Conservation (phyloP, 2,329 filamentous ascomycete genomes). For the Talaromyces piceae region DNA sequence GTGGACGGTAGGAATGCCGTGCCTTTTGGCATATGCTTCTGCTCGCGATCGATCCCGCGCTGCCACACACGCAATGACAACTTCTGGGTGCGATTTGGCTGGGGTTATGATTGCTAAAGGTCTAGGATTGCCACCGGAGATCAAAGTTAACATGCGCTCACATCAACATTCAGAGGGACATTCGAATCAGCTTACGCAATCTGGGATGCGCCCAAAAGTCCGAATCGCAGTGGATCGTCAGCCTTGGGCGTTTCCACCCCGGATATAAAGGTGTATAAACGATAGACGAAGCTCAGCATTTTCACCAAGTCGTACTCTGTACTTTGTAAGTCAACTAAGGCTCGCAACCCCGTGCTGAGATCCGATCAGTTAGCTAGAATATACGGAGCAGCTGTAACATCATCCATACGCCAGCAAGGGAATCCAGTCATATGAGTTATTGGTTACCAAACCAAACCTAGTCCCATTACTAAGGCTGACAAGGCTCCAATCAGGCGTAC, state of each 20-base stretch:
- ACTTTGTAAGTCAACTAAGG: too few relatives aligned
- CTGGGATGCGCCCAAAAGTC: slow-evolving; percentile 5
- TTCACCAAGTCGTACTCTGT: not conserved
- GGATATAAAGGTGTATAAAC: slow-evolving; percentile 4
- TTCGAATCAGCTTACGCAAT: slow-evolving; percentile 2
- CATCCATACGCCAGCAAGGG: too few relatives aligned
- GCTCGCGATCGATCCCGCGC: slow-evolving; percentile 43
- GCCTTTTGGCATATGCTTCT: slow-evolving; percentile 41
- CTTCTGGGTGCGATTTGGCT: slow-evolving; percentile 45
- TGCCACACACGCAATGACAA: slow-evolving; percentile 45
- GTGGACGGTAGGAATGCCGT: slow-evolving; percentile 43
- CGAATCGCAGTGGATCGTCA: slow-evolving; percentile 4
- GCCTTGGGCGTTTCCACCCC: not conserved
- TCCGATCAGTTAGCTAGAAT: not conserved
- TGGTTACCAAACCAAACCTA: too few relatives aligned
- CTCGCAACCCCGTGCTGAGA: not conserved
- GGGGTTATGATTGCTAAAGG: slow-evolving; percentile 30
- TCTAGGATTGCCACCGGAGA: slow-evolving; percentile 12
- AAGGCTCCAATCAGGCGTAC: too few relatives aligned
- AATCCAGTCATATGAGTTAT: too few relatives aligned
- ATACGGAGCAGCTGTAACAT: too few relatives aligned
- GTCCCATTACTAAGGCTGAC: too few relatives aligned
- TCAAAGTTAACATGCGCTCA: not conserved
- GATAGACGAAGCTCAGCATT: slow-evolving; percentile 5
- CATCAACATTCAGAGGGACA: not conserved